Evolutionary conservation across 2,329 filamentous ascomycete species (phyloP).

Genomic region (Cephalotrichum gorgonifer): DNA sequence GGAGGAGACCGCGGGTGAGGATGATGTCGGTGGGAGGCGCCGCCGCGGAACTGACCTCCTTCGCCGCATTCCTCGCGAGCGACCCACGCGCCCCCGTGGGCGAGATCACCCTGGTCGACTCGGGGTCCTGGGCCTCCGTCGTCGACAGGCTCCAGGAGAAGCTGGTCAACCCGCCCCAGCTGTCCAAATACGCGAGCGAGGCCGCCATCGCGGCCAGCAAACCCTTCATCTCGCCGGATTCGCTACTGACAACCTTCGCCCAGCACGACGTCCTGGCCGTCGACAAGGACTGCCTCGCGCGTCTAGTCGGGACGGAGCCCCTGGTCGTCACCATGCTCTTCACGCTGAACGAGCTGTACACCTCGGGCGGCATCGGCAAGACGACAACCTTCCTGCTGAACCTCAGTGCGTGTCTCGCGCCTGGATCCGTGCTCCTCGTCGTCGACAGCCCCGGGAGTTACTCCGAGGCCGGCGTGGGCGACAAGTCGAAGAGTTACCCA

Average conservation of each 20-base stretch:
- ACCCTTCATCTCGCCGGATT: constrained; percentile 28
- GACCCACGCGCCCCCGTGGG: constrained; percentile 13
- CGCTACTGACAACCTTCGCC: constrained; percentile 29
- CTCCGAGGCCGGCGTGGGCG: constrained; percentile 65
- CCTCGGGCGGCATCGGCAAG: constrained; percentile 56
- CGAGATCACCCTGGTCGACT: constrained; percentile 61
- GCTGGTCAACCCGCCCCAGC: constrained; percentile 39
- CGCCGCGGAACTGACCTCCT: constrained; percentile 50
- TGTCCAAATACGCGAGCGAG: constrained; percentile 43
- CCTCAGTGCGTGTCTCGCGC: constrained; percentile 47
- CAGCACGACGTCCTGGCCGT: constrained; percentile 32
- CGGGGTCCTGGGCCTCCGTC: constrained; percentile 65
- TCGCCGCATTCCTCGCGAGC: constrained; percentile 31
- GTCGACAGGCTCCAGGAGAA: constrained; percentile 45
- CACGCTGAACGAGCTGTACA: constrained; percentile 92
- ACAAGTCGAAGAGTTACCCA: constrained; percentile 59
- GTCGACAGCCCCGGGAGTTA: constrained; percentile 93
- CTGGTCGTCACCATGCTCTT: constrained; percentile 76
- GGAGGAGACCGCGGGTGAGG: constrained; percentile 15
- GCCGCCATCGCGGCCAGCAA: constrained; percentile 31
- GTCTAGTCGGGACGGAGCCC: constrained; percentile 21
- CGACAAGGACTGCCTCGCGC: constrained; percentile 18
- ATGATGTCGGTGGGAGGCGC: constrained; percentile 45
- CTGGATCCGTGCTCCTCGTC: constrained; percentile 64
- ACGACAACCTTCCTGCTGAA: constrained; percentile 68